phyloP scores from a whole-genome alignment of 2,329 filamentous ascomycete species.

The Exophiala viscosa region DNA sequence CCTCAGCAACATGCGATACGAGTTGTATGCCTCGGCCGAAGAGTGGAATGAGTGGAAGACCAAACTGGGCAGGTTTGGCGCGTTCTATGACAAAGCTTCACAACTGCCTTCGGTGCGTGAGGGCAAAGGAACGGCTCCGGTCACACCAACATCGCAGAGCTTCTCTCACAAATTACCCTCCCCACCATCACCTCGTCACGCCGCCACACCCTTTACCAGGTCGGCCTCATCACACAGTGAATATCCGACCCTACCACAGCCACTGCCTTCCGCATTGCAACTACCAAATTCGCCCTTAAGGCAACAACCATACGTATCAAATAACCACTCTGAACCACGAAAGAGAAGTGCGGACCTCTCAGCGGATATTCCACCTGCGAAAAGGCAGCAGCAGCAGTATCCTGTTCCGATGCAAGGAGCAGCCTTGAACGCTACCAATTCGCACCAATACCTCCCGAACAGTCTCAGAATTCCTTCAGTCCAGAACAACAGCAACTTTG shows the following conservation, averaged over 20 bases:
- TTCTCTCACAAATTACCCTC: conserved; percentile 33
- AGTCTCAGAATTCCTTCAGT: conserved; percentile 9
- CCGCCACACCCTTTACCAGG: conserved; percentile 10
- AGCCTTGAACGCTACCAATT: conserved; percentile 16
- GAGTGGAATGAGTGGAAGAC: conserved; percentile 86
- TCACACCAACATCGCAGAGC: conserved; percentile 32
- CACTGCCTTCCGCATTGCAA: conserved; percentile 17
- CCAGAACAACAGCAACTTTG: not conserved
- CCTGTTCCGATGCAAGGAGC: not conserved
- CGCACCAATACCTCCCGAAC: conserved; percentile 4
- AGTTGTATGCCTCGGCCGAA: conserved; percentile 76
- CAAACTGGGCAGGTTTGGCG: conserved; percentile 75
- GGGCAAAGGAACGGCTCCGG: conserved; percentile 24
- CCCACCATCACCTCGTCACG: conserved; percentile 25
- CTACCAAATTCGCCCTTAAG: conserved; percentile 24
- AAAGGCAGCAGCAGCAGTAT: conserved; percentile 40
- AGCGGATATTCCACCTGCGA: conserved; percentile 54
- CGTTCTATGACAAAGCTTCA: conserved; percentile 72
- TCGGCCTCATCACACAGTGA: conserved; percentile 12
- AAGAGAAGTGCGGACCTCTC: conserved; percentile 60
- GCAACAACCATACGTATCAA: conserved; percentile 9
- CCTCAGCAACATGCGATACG: conserved; percentile 96
- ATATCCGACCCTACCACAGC: conserved; percentile 25
- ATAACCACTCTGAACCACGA: conserved; percentile 44
- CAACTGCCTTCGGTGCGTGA: conserved; percentile 35